Evolutionary conservation across 1,284 basidiomycete genomes (phyloP), one percentile per base, ranked within the genome.

Genomic region (Hymenochaete sp.): DNA sequence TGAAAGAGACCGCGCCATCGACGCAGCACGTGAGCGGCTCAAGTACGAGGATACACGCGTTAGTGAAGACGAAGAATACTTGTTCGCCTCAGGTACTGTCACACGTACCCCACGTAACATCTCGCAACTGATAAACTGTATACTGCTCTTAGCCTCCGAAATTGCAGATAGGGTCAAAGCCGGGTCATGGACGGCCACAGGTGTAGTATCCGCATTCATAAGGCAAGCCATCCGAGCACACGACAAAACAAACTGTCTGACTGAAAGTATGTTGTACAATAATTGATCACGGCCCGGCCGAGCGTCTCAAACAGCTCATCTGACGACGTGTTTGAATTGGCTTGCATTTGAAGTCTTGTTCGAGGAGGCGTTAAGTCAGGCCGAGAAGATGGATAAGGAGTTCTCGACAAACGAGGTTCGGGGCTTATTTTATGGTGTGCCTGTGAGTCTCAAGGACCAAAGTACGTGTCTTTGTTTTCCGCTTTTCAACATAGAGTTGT

Each of bases 401-500:
- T 87, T 83, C 55, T 52, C 57, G 11, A 84, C 80, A 0, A 74
- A 74, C 37, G 65, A 65, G 49, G 56, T 87, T 21, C 70, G 71
- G 14, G 91, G 91, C 0, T 77, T 77, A 8, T 68, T 92, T 28
- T 86, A 88, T 58, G 90, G 90, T 22, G 77, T 95, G 13, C 92
- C 91, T 3, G 73, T 89, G 44, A 77, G 78, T 60, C 63, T 83
- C 57, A 85, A 93, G 59, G 77, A 92, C 59, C 70, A 73, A 59
- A 79, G 75, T 79, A 58, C 50, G 72, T 56, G 24, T 18, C 16
- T 11, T 24, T 27, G 13, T 5, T n/a, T 36, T 40, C 21, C 14
- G 10, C 10, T 31, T 14, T 31, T 14, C 9, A 14, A 14, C 10
- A 31, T 31, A 10, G 28, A 14, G 14, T 9, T 35, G 32, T 6